Evolutionary conservation across 495 filamentous ascomycete genomes (phyloP), one percentile per base, ranked within the genome.

Genomic region (Annulohypoxylon bovei): DNA sequence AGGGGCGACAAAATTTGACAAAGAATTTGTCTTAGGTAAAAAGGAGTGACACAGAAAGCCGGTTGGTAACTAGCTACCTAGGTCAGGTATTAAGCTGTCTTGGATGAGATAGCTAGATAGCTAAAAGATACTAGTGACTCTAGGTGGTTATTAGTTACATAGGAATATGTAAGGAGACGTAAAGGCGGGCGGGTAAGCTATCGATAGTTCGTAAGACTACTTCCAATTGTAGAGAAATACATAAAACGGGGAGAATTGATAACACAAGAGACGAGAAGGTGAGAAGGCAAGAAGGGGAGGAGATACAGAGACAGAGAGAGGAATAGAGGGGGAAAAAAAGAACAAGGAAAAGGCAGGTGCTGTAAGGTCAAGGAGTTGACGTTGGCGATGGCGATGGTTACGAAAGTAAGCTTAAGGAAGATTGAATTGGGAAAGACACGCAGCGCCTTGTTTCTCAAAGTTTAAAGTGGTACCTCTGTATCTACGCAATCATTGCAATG

Each of bases 361-460:
- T 32, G 27, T 23, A 30, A 22, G 16, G 39, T 18, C 12, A 54
- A 55, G 39, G 39, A 40, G 57, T 49, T 58, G 44, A 71, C 44
- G 62, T 65, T 67, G 58, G 52, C 32, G 68, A 71, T 67, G 58
- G 52, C 32, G 68, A 71, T 67, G 63, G 63, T 54, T 58, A 71
- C 57, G 68, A 66, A 66, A 52, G 60, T 60, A 72, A 65, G 55
- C 55, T 67, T 50, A 66, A 55, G 60, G 60, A 57, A 7, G 39
- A 49, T 49, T 25, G 28, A n/a, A 46, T 40, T 25, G 37, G 46
- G 40, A 54, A 65, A 72, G 64, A 63, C 63, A 71, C 57, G 68
- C 62, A 71, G 50, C 55, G 68, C 47, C 63, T 46, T 62, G 58
- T 59, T 71, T 54, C 42, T 42, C n/a, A 33, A 59, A 67, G 35